A percentile compares a stretch with the other conserved stretches of the same genome.
phyloP scores from a whole-genome alignment of 768 basidiomycete species.

The Hirschioporus abietinus region DNA sequence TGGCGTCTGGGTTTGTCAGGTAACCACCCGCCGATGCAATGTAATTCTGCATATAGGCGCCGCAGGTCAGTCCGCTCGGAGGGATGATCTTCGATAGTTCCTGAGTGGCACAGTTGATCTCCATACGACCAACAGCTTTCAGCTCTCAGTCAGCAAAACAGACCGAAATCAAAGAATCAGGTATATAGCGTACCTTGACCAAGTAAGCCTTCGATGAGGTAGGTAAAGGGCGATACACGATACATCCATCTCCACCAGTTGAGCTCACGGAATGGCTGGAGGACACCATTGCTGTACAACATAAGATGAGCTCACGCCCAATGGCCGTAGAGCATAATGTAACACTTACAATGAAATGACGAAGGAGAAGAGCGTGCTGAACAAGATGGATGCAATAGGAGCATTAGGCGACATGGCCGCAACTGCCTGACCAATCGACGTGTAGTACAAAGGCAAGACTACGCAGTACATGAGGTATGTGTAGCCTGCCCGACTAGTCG shows the following conservation, averaged over 20 bases:
- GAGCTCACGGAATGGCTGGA: constrained; percentile 39
- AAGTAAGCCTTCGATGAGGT: constrained; percentile 33
- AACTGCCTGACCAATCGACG: constrained; percentile 36
- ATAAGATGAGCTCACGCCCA: not conserved
- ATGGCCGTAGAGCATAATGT: not conserved
- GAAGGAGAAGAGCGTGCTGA: constrained; percentile 34
- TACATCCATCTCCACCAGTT: constrained; percentile 44
- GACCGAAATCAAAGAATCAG: not conserved
- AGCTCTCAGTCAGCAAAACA: not conserved
- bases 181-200: constrained; percentile 3
- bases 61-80: constrained; percentile 48
- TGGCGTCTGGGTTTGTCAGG: constrained; percentile 48
- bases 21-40: constrained; percentile 50
- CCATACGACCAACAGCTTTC: constrained; percentile 36
- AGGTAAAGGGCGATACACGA: constrained; percentile 28
- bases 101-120: constrained; percentile 40
- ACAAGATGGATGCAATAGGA: constrained; percentile 34
- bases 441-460: constrained; percentile 38
- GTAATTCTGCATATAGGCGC: constrained; percentile 44
- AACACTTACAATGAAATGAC: constrained; percentile 36
- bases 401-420: constrained; percentile 38
- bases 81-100: constrained; percentile 54
- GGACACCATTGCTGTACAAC: constrained; percentile 37
- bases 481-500: constrained; percentile 32
- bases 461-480: constrained; percentile 34